These are phyloP conservation scores for Sicyos edulis DNA, from an alignment of 306 rosid genomes.

Conservation along the genomic window DNA sequence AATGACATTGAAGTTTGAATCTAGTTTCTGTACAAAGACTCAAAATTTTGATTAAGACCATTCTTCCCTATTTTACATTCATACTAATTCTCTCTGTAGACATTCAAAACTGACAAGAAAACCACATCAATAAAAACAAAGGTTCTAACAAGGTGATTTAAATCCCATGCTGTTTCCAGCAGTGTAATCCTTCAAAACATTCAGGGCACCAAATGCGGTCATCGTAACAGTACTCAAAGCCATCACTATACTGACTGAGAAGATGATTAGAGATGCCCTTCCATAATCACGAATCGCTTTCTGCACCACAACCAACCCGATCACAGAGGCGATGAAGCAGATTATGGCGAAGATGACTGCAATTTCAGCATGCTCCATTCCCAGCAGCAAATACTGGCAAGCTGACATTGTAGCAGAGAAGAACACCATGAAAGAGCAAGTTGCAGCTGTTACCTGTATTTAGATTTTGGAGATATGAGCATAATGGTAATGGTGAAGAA, in stretches of 20 bases:
- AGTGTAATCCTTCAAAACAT: slow-evolving; percentile 47
- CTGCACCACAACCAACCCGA: slow-evolving; percentile 63
- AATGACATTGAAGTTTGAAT: background rate
- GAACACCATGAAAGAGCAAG: slow-evolving; percentile 91
- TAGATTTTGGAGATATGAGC: no score
- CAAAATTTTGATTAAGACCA: background rate
- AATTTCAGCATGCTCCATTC: slow-evolving; percentile 52
- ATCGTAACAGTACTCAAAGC: slow-evolving; percentile 63
- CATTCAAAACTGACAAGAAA: slow-evolving; percentile 7
- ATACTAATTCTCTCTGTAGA: background rate
- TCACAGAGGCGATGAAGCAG: slow-evolving; percentile 62
- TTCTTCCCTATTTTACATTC: background rate
- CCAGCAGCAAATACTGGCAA: slow-evolving; percentile 62
- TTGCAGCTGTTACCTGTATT: slow-evolving; percentile 69
- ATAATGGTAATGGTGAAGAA: no score
- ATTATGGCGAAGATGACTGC: slow-evolving; percentile 47
- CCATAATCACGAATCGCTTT: slow-evolving; percentile 56
- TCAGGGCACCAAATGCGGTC: slow-evolving; percentile 68
- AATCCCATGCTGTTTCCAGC: slow-evolving; percentile 77
- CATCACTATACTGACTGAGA: slow-evolving; percentile 71
- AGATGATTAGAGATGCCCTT: slow-evolving; percentile 71
- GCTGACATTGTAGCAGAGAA: slow-evolving; percentile 86
- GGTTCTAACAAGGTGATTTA: slow-evolving; percentile 55
- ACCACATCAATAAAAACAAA: background rate
- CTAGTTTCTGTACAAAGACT: background rate